Conservation (phyloP, 345 rosid genomes). For the Citrus maxima region DNA sequence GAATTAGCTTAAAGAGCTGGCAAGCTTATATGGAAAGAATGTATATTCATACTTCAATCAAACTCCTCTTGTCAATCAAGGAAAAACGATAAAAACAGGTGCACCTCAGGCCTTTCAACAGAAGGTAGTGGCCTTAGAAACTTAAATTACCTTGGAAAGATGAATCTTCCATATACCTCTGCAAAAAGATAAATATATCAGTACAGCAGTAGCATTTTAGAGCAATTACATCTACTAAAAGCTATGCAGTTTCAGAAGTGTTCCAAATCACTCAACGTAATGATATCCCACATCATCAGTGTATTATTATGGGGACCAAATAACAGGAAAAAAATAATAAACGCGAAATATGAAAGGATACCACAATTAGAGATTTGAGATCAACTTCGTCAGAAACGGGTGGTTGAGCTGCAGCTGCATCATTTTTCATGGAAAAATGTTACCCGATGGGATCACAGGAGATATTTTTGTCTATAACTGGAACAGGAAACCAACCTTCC, state of each 20-base stretch:
- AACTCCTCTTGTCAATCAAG: neutral
- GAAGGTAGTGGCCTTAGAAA: neutral
- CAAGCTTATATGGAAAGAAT: neutral
- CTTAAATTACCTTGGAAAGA: conserved; percentile 68
- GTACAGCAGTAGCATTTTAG: neutral
- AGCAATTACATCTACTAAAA: neutral
- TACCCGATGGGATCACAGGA: conserved; percentile 8
- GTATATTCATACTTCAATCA: neutral
- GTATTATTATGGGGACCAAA: neutral
- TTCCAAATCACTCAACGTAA: neutral
- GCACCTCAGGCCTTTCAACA: conserved; percentile 2
- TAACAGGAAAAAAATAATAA: neutral
- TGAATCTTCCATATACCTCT: conserved; percentile 83
- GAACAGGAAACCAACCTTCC: conserved; percentile 40
- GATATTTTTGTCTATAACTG: conserved; percentile 4
- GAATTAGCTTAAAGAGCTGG: neutral
- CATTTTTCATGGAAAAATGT: conserved; percentile 14
- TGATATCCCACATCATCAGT: neutral
- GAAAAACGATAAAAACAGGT: neutral
- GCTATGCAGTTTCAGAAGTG: conserved; percentile 13
- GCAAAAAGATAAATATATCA: conserved; percentile 29
- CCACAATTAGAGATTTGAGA: conserved; percentile 75
- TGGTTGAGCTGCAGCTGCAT: conserved; percentile 35
- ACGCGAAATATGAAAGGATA: conserved; percentile 22
- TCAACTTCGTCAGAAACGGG: conserved; percentile 33